Evolutionary conservation across 257 asterid species (phyloP).

Genomic region (Nicotiana undulata): DNA sequence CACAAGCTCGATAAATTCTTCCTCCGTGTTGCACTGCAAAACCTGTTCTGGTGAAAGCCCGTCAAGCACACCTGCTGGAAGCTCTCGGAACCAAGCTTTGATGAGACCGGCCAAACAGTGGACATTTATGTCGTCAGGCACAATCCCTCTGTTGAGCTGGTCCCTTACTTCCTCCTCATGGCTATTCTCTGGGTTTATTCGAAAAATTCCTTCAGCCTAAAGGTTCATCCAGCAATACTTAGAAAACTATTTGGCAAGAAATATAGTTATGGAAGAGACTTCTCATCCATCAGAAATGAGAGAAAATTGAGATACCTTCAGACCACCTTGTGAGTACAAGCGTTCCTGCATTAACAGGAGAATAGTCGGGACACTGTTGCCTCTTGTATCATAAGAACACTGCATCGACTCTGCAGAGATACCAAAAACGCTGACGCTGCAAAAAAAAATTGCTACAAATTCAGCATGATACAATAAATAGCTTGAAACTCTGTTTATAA

Average conservation of each 20-base stretch:
- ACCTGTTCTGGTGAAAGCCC: constrained; percentile 88
- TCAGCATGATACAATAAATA: neutral
- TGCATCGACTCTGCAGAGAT: constrained; percentile 98
- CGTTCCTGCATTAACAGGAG: constrained; percentile 82
- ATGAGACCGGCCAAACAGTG: constrained; percentile 91
- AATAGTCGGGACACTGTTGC: constrained; percentile 95
- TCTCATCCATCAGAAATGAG: neutral
- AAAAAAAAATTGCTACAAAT: constrained; percentile 4
- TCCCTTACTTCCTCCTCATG: constrained; percentile 80
- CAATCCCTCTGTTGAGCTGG: constrained; percentile 83
- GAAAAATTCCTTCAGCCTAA: constrained; percentile 94
- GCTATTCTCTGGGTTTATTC: constrained; percentile 94
- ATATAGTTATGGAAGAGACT: neutral
- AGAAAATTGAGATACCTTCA: constrained; percentile 45
- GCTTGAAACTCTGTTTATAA: neutral
- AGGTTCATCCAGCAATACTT: constrained; percentile 4
- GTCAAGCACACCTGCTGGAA: constrained; percentile 83
- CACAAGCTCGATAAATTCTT: constrained; percentile 59
- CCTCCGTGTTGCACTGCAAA: constrained; percentile 64
- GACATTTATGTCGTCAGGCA: constrained; percentile 81
- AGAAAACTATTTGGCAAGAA: neutral
- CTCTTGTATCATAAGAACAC: constrained; percentile 79
- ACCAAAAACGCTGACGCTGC: constrained; percentile 89
- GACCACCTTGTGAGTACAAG: constrained; percentile 69
- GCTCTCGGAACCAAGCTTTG: constrained; percentile 97